phyloP scores from a whole-genome alignment of 441 rosid species.

The Pelargonium citronellum region DNA sequence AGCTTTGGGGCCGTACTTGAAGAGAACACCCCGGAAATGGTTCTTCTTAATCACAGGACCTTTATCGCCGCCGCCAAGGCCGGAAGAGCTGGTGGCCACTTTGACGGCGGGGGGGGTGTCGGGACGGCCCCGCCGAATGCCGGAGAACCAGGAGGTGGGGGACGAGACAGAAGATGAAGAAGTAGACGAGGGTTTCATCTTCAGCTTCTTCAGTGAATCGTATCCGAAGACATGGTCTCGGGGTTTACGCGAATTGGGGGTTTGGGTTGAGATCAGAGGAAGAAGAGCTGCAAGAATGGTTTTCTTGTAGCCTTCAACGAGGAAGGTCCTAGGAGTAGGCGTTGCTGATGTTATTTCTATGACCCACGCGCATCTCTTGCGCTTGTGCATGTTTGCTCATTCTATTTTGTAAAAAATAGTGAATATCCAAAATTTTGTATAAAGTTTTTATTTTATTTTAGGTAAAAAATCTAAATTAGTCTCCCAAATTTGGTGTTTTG shows the following conservation, averaged over 20 bases:
- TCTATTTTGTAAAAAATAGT: too few species aligned
- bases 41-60: slow-evolving; percentile 70
- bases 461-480: too few species aligned
- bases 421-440: too few species aligned
- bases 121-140: slow-evolving; percentile 67
- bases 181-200: slow-evolving; percentile 26
- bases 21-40: slow-evolving; percentile 81
- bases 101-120: slow-evolving; percentile 20
- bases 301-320: too few species aligned
- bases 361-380: too few species aligned
- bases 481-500: too few species aligned
- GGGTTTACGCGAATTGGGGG: neutral
- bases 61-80: slow-evolving; percentile 23
- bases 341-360: neutral
- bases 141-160: slow-evolving; percentile 73
- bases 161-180: slow-evolving; percentile 24
- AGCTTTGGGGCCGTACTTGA: slow-evolving; percentile 84
- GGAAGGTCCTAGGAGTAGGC: neutral
- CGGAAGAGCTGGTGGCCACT: slow-evolving; percentile 31
- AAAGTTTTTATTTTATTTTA: too few species aligned
- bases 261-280: neutral
- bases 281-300: neutral
- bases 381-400: too few species aligned
- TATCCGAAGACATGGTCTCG: neutral
- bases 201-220: neutral